A percentile compares a stretch with the other conserved stretches of the same genome.
phyloP scores from a whole-genome alignment of 306 rosid genomes.

The Rosa lucieae region DNA sequence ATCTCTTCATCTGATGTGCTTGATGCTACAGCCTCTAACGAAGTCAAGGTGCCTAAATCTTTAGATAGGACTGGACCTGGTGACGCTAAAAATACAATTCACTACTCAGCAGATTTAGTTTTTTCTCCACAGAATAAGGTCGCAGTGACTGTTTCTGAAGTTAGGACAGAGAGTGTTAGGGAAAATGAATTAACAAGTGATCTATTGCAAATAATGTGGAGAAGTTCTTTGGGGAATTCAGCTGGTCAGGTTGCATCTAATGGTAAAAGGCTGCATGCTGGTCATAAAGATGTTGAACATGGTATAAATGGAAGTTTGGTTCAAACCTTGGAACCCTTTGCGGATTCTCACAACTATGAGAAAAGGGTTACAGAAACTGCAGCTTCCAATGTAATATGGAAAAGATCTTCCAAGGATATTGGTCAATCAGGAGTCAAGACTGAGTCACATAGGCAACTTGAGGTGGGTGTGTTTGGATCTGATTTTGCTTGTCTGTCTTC shows the following conservation, averaged over 20 bases:
- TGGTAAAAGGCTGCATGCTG: not conserved
- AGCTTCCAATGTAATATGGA: not conserved
- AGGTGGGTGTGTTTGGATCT: not conserved
- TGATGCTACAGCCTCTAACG: not conserved
- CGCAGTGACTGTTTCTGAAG: not conserved
- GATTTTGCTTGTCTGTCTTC: not conserved
- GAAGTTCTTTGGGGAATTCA: not conserved
- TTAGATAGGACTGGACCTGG: not conserved
- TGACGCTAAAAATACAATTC: not conserved
- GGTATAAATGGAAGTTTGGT: not conserved
- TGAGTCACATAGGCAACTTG: not conserved
- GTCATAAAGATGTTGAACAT: not conserved
- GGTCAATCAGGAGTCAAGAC: not conserved
- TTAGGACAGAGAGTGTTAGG: not conserved
- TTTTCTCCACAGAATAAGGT: slow-evolving; percentile 14
- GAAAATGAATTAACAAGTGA: not conserved
- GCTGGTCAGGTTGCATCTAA: not conserved
- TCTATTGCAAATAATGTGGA: not conserved
- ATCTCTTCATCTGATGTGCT: slow-evolving; percentile 17
- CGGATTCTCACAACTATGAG: slow-evolving; percentile 12
- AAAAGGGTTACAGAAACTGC: slow-evolving; percentile 1
- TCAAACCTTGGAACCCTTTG: not conserved
- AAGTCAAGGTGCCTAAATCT: not conserved
- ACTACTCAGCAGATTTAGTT: slow-evolving; percentile 1
- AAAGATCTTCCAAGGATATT: slow-evolving; percentile 4